These are phyloP conservation scores for Gnomoniopsis smithogilvyi DNA, from an alignment of 2,329 filamentous ascomycete genomes.

Conservation along the genomic window DNA sequence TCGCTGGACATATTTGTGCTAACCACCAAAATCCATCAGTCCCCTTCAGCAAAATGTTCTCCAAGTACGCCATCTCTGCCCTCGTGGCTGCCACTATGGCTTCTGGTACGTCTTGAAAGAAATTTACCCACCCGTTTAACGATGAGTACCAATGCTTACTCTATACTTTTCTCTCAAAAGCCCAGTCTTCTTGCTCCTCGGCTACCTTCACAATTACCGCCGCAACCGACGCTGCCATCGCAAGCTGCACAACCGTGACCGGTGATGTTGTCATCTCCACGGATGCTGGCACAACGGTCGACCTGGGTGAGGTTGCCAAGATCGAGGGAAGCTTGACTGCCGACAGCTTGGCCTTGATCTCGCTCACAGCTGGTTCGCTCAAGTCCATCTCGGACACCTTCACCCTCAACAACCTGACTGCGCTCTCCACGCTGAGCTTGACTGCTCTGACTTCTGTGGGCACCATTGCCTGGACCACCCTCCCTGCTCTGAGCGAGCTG, in stretches of 20 bases:
- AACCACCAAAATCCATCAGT: constrained; percentile 20
- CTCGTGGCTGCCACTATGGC: constrained; percentile 36
- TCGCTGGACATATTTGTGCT: constrained; percentile 10
- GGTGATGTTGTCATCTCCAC: constrained; percentile 66
- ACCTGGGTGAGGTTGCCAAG: constrained; percentile 56
- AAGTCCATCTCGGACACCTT: constrained; percentile 67
- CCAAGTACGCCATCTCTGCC: constrained; percentile 39
- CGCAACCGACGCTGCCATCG: constrained; percentile 57
- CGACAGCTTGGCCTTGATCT: constrained; percentile 59
- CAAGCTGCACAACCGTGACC: constrained; percentile 63
- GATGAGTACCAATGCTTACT: not conserved
- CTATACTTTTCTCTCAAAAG: constrained; percentile 19
- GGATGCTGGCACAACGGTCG: constrained; percentile 53
- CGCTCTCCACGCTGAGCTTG: constrained; percentile 67
- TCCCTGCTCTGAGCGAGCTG: constrained; percentile 56
- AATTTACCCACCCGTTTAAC: not conserved
- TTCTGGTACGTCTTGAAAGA: constrained; percentile 31
- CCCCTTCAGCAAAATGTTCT: constrained; percentile 36
- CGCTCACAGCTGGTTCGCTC: constrained; percentile 60
- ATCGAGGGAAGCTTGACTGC: constrained; percentile 57
- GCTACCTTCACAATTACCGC: constrained; percentile 56
- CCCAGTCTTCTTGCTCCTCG: constrained; percentile 34
- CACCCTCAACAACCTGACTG: constrained; percentile 63
- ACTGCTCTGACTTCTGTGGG: constrained; percentile 61
- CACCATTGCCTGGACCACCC: constrained; percentile 67